phyloP scores from a whole-genome alignment of 2,329 filamentous ascomycete genomes.

The Xylaria sp. region DNA sequence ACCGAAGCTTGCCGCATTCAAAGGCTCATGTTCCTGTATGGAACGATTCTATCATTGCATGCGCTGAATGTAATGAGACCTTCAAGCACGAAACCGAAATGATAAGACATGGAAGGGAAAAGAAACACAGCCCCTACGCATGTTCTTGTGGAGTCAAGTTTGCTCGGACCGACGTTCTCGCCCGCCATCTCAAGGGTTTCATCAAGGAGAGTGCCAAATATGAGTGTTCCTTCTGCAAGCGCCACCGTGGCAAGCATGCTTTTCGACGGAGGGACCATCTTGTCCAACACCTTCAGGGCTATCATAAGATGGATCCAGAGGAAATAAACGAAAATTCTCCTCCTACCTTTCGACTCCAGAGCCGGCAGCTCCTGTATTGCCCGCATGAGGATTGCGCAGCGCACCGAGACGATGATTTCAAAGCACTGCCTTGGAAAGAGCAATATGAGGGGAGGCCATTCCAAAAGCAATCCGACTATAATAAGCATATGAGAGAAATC shows the following conservation, averaged over 20 bases:
- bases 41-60: slow-evolving; percentile 8
- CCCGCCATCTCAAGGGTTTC: slow-evolving; percentile 35
- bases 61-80: slow-evolving; percentile 23
- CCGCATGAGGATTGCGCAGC: slow-evolving; percentile 32
- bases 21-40: slow-evolving; percentile 25
- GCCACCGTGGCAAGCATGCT: slow-evolving; percentile 40
- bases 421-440: slow-evolving; percentile 14
- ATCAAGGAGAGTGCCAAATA: slow-evolving; percentile 27
- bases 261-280: slow-evolving; percentile 48
- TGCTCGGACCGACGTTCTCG: slow-evolving; percentile 37
- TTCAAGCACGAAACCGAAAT: not conserved
- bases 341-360: not conserved
- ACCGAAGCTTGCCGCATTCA: slow-evolving; percentile 2
- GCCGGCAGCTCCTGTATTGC: slow-evolving; percentile 27
- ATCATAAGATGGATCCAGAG: slow-evolving; percentile 42
- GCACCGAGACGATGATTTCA: slow-evolving; percentile 27
- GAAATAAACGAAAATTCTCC: slow-evolving; percentile 14
- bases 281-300: slow-evolving; percentile 44
- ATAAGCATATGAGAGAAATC: slow-evolving; percentile 44
- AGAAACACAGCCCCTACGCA: slow-evolving; percentile 27
- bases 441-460: slow-evolving; percentile 26
- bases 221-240: slow-evolving; percentile 43
- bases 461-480: slow-evolving; percentile 37
- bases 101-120: slow-evolving; percentile 1
- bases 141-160: slow-evolving; percentile 38